These are phyloP conservation scores for Rhizomucor pusillus DNA, from an alignment of 371 early-diverging fungal genomes.

Conservation along the genomic window DNA sequence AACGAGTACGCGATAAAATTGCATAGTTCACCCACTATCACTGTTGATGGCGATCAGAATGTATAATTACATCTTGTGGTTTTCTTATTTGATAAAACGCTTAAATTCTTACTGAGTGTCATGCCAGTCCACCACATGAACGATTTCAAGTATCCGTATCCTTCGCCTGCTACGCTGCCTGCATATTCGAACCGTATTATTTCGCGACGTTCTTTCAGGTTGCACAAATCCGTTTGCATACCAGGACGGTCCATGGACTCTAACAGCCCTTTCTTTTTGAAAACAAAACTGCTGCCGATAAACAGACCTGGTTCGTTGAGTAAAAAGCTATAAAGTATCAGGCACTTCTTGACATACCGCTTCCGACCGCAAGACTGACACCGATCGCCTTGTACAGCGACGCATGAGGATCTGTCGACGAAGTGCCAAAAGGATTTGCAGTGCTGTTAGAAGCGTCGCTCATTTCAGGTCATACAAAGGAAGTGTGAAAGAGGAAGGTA, in stretches of 20 bases:
- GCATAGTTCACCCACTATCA: conserved; percentile 77
- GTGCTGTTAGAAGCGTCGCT: conserved; percentile 18
- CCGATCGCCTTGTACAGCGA: conserved; percentile 80
- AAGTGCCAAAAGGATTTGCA: conserved; percentile 29
- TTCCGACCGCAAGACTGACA: conserved; percentile 76
- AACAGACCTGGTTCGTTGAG: conserved; percentile 61
- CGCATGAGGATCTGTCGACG: conserved; percentile 28
- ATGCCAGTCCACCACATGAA: conserved; percentile 95
- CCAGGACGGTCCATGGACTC: conserved; percentile 65
- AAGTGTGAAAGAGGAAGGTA: conserved; percentile 1
- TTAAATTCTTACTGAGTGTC: conserved; percentile 56
- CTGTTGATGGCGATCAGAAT: conserved; percentile 17
- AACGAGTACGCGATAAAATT: conserved; percentile 93
- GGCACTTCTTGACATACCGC: conserved; percentile 35
- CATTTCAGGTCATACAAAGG: conserved; percentile 10
- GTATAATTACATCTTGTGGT: background rate
- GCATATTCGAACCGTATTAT: background rate
- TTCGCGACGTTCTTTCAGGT: background rate
- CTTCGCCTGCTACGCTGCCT: conserved; percentile 71
- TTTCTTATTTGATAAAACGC: background rate
- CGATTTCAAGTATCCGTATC: conserved; percentile 81
- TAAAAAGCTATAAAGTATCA: background rate
- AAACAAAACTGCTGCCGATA: conserved; percentile 88
- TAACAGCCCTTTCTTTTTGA: conserved; percentile 92
- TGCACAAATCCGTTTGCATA: conserved; percentile 8